Conservation (phyloP, 441 rosid genomes). For the Sinapis alba region DNA sequence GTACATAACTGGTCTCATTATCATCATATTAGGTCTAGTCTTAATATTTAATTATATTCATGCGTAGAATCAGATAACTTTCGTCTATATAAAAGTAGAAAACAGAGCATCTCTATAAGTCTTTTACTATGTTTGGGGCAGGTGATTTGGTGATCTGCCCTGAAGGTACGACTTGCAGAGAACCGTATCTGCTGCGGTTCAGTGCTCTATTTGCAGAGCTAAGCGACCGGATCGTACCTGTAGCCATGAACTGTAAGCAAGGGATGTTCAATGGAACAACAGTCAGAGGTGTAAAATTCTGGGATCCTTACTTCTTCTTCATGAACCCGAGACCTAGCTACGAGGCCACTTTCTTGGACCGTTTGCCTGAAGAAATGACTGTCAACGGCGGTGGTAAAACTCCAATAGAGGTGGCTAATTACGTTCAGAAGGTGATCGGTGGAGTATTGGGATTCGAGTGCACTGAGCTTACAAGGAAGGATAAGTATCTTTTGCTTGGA, state of each 20-base stretch:
- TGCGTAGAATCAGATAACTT: background rate
- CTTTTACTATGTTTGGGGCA: conserved; percentile 1
- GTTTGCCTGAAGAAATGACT: conserved; percentile 83
- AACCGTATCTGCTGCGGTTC: conserved; percentile 74
- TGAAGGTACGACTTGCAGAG: conserved; percentile 97
- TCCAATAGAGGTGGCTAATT: conserved; percentile 90
- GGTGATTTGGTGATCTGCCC: conserved; percentile 96
- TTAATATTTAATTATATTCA: background rate
- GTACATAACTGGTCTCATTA: background rate
- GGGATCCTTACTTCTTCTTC: conserved; percentile 97
- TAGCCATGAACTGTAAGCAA: conserved; percentile 87
- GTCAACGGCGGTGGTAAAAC: conserved; percentile 87
- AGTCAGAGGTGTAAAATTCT: conserved; percentile 91
- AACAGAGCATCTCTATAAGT: background rate
- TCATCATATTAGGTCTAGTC: background rate
- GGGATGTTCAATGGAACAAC: conserved; percentile 93
- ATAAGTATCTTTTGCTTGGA: conserved; percentile 89
- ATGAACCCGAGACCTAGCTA: conserved; percentile 95
- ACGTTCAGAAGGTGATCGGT: conserved; percentile 85
- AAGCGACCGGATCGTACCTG: conserved; percentile 96
- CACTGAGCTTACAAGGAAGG: conserved; percentile 85
- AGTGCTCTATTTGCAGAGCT: conserved; percentile 95
- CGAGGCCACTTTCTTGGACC: conserved; percentile 84
- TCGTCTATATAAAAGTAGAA: background rate
- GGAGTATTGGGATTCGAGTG: conserved; percentile 80